Conservation (phyloP, 805 yeast species). For the Sungouiozyma ichnusensis region DNA sequence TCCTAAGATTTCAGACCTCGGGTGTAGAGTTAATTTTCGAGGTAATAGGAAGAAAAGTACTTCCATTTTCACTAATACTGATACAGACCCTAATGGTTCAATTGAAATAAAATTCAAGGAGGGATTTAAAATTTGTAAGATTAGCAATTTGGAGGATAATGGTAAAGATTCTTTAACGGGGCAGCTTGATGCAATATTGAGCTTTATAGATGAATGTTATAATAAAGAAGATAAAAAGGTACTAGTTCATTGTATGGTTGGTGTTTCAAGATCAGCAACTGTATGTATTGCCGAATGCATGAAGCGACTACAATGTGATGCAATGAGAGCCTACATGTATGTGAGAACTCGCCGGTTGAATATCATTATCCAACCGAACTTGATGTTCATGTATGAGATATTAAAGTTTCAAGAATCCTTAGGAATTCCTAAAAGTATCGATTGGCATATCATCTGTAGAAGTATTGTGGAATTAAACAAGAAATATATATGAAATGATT, state of each 20-base stretch:
- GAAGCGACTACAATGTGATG: constrained; percentile 54
- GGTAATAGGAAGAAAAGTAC: background rate
- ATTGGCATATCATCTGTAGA: constrained; percentile 81
- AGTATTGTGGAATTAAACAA: constrained; percentile 71
- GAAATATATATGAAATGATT: constrained; percentile 38
- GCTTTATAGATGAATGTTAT: constrained; percentile 48
- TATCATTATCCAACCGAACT: constrained; percentile 88
- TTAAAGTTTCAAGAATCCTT: constrained; percentile 40
- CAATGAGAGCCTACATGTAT: constrained; percentile 73
- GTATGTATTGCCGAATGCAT: constrained; percentile 93
- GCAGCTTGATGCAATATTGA: constrained; percentile 52
- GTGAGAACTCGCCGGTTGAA: constrained; percentile 86
- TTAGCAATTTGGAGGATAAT: constrained; percentile 76
- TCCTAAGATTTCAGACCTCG: background rate
- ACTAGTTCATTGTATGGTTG: constrained; percentile 89
- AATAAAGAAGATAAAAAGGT: constrained; percentile 38
- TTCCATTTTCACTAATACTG: background rate
- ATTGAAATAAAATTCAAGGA: constrained; percentile 6
- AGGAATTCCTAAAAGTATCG: constrained; percentile 46
- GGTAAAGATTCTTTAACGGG: constrained; percentile 69
- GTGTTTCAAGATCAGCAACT: constrained; percentile 90
- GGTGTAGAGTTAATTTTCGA: background rate
- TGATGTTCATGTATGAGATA: constrained; percentile 83
- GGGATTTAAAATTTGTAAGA: constrained; percentile 35
- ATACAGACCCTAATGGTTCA: background rate